Base-by-base conservation (phyloP, 768 basidiomycete genomes). In the Naganishia vaughanmartiniae region DNA sequence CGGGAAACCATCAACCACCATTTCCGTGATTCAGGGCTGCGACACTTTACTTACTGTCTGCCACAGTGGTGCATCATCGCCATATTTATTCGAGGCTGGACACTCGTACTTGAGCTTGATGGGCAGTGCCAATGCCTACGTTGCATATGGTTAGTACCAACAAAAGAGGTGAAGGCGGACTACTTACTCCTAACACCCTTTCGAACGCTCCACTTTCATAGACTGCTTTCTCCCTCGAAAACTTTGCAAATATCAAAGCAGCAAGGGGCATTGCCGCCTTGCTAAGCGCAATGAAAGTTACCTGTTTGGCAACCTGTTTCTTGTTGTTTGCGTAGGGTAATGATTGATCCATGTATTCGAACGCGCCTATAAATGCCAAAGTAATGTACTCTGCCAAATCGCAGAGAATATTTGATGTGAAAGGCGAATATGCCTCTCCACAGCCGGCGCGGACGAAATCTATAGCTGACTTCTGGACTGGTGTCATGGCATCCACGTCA, bases 81-180 rank as follows among this genome's bases (percentile, higher is more conserved):
- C 92, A 77, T 87, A 92, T 77, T 89, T 93, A 48, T 90, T 92
- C 0, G 95, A 86, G 0, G 90, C 83, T 0, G 95, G 94, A 79
- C 94, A 96, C 42, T 95, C 92, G 73, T 97, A 95, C 81, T 94
- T 94, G 73, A 98, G 83, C 77, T 93, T 93, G 78, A 97, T 87
- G 1, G 95, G 93, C 39, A 95, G 89, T 4, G 90, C 87, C 75
- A 91, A 93, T 0, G 93, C 60, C 60, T 89, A 90, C 92, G 53
- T 10, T 19, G 5, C 39, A 34, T 1, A 7, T 26, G 9, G 30
- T 45, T 12, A 63, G 60, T 17, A 26, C 34, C 24, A n/a, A 46
- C 11, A 54, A 21, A 14, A 46, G 12, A 21, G 26, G 10, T 4
- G 17, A n/a, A 15, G 5, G 39, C 58, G 54, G 33, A 34, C 15